Evolutionary conservation across 2,329 filamentous ascomycete species (phyloP), one percentile per base, ranked within the genome.

Genomic region (Cladophialophora psammophila): DNA sequence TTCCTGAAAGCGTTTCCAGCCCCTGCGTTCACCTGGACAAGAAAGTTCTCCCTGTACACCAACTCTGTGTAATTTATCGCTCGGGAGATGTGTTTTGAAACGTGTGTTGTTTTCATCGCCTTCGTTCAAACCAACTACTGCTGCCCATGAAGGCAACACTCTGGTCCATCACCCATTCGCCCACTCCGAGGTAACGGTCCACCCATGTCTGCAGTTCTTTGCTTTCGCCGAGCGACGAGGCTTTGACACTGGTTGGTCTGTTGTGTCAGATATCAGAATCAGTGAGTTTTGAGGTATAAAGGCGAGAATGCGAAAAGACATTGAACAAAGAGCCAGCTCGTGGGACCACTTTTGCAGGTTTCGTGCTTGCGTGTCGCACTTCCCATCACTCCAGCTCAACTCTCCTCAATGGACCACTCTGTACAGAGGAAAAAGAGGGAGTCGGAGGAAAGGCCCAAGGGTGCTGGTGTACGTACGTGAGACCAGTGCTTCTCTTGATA

Each of bases 111-210:
- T 18, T 71, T 84, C 83, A 96, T 83, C 94, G 88, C 79, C 88
- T 94, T 76, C 95, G 88, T 83, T 97, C 94, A 78, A 99, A 99
- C 81, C 89, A 99, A 67, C 90, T 87, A 77, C 92, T 96, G 57
- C 91, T 90, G 50, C 93, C 91, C 78, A 97, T 92, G 65, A 98
- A 87, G 48, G 94, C 94, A 36, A 98, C 93, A 35, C 93, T 96
- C 83, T 96, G 91, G 80, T 99, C 95, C 93, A 99, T 96, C 71
- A 97, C 91, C 88, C 93, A 97, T 83, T 99, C 95, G 74, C 95
- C 95, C 18, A 97, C 90, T 70, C 93, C 93, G 52, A 98, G 88
- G 79, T 98, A 98, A 78, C 91, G 94, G 76, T 94, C 91, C 72
- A 98, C 88, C 93, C 94, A 98, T 76, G 89, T 90, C 78, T 91